Percentiles rank a stretch among this genome's conserved stretches.
Conservation (phyloP, 1,284 basidiomycete species). For the Ceraceosorus guamensis region DNA sequence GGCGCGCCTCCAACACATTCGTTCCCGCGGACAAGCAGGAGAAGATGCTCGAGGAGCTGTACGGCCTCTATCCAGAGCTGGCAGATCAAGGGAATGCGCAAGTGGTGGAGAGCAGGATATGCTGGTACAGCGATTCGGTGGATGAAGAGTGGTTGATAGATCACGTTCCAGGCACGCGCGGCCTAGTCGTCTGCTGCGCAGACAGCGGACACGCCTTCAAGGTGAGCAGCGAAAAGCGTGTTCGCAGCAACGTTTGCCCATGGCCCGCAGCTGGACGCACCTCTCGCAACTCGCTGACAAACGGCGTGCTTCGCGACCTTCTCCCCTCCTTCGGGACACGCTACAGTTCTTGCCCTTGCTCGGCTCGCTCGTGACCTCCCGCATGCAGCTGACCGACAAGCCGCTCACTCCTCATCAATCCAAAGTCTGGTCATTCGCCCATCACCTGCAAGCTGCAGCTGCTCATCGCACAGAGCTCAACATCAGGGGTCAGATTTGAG, state of each 20-base stretch:
- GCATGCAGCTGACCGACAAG: conserved; percentile 50
- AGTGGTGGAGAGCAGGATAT: conserved; percentile 65
- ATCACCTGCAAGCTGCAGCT: too few relatives aligned
- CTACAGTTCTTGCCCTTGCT: conserved; percentile 71
- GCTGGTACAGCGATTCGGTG: conserved; percentile 61
- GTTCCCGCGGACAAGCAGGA: conserved; percentile 59
- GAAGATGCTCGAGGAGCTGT: conserved; percentile 56
- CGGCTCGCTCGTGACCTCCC: conserved; percentile 65
- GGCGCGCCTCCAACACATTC: not conserved
- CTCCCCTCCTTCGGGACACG: not conserved
- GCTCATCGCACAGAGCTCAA: too few relatives aligned
- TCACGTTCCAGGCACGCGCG: conserved; percentile 50
- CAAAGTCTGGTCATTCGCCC: conserved; percentile 18
- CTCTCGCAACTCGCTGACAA: not conserved
- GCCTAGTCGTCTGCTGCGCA: too few relatives aligned
- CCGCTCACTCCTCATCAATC: conserved; percentile 11
- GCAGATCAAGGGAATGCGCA: conserved; percentile 21
- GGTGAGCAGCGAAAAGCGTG: not conserved
- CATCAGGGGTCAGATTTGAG: too few relatives aligned
- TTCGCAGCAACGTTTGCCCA: not conserved
- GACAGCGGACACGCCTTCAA: conserved; percentile 53
- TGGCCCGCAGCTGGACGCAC: not conserved
- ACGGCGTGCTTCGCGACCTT: not conserved
- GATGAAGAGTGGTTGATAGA: conserved; percentile 54
- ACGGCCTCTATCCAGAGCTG: conserved; percentile 64